Percentiles rank a stretch among this genome's conserved stretches.
Evolutionary conservation across 352 stramenopile genomes (phyloP).

Genomic region (Pythium coloratum): DNA sequence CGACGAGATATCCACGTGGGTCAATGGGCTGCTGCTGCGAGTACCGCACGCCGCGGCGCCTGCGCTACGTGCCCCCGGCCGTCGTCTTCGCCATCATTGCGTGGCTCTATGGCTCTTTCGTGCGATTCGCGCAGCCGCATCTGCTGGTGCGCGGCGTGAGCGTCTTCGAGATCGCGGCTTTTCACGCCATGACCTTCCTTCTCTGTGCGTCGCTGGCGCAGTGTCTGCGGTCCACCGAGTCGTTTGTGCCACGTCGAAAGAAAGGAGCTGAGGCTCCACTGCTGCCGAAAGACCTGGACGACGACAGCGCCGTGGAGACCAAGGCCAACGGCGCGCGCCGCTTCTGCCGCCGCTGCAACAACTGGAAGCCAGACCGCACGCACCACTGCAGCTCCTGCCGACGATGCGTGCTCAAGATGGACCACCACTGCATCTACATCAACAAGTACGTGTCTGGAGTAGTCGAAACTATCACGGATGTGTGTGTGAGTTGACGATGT

Average conservation of each 20-base stretch:
- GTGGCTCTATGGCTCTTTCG: conserved; percentile 69
- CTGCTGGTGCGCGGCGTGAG: conserved; percentile 35
- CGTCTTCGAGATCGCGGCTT: conserved; percentile 40
- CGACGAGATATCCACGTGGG: background rate
- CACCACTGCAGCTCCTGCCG: conserved; percentile 82
- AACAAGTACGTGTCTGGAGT: conserved; percentile 69
- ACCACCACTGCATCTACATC: conserved; percentile 89
- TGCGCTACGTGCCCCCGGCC: conserved; percentile 59
- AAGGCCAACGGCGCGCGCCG: conserved; percentile 73
- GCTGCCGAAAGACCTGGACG: background rate
- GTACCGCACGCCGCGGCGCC: conserved; percentile 43
- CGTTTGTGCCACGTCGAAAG: conserved; percentile 47
- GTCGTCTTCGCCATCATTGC: conserved; percentile 52
- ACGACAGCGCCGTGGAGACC: conserved; percentile 39
- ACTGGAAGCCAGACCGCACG: conserved; percentile 73
- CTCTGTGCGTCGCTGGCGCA: conserved; percentile 60
- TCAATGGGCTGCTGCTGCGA: conserved; percentile 69
- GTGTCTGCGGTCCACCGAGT: conserved; percentile 54
- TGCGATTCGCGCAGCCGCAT: conserved; percentile 49
- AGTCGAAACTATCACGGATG: background rate
- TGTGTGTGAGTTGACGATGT: background rate
- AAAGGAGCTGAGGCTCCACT: conserved; percentile 16
- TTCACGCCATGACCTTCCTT: conserved; percentile 58
- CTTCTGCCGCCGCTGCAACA: conserved; percentile 76
- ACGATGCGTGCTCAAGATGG: conserved; percentile 86